Evolutionary conservation across 345 rosid genomes (phyloP), one percentile per base, ranked within the genome.

Genomic region (Cardiospermum halicacabum): DNA sequence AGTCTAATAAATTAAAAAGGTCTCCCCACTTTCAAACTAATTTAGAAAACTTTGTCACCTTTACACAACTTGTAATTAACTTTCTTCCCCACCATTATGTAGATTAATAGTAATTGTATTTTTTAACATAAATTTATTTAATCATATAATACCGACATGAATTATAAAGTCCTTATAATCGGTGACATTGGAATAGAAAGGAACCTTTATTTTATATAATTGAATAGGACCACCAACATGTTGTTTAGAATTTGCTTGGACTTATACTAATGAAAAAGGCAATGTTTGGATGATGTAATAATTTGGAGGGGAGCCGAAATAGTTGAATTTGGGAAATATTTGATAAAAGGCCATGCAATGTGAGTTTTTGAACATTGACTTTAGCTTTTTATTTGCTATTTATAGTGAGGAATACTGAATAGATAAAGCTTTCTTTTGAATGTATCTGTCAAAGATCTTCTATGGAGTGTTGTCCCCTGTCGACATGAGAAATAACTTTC

Each of bases 301-400:
- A 34, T 50, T 50, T 50, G 12, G 27, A 30, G 16, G n/a, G n/a
- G 19, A 63, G 68, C 68, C 39, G 68, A 58, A 53, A 64, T 53
- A 1, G 26, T 64, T 53, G 68, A 64, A 5, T 45, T 45, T n/a
- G n/a, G n/a, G n/a, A n/a, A n/a, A n/a, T n/a, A n/a, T 43, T 43
- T 15, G 47, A 48, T 62, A 19, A 7, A n/a, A n/a, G n/a, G n/a
- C n/a, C n/a, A 3, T 10, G 19, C 47, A 62, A 31, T 5, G 3
- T n/a, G n/a, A n/a, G n/a, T n/a, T 40, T 26, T 45, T 16, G 10
- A 3, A n/a, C 50, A 45, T 5, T 6, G 50, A 45, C 21, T 18
- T 45, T n/a, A 7, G 9, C 22, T 7, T 45, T 15, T 45, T 45
- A 7, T 45, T 18, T 45, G 16, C 7, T 45, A 45, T 45, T 4